A percentile compares a stretch with the other conserved stretches of the same genome.
Conservation (phyloP, 2,329 filamentous ascomycete genomes). For the Colletotrichum sp. region DNA sequence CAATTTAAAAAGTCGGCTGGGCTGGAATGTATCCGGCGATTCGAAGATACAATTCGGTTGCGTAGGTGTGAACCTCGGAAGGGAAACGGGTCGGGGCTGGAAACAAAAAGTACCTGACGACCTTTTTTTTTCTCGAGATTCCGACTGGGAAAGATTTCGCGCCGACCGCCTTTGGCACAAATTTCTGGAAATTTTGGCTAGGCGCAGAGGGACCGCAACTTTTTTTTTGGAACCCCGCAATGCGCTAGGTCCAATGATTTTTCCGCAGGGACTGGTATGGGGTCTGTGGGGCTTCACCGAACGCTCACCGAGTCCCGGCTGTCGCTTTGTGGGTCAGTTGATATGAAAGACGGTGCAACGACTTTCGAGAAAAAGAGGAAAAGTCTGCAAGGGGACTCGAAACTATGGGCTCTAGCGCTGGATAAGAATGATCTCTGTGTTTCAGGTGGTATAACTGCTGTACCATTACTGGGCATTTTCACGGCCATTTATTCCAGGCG, state of each 20-base stretch:
- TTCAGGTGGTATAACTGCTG: background rate
- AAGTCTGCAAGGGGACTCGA: background rate
- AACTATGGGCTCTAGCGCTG: background rate
- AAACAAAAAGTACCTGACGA: background rate
- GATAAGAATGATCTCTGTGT: background rate
- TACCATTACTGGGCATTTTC: background rate
- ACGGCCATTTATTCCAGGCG: background rate
- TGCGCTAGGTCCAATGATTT: slow-evolving; percentile 24
- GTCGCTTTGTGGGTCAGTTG: background rate
- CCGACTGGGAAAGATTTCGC: slow-evolving; percentile 18
- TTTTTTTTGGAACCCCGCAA: slow-evolving; percentile 27
- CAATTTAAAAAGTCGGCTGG: background rate
- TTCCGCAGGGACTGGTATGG: slow-evolving; percentile 19
- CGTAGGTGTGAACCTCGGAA: background rate
- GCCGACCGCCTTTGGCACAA: slow-evolving; percentile 22
- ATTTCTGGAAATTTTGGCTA: slow-evolving; percentile 21
- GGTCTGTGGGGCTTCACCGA: background rate
- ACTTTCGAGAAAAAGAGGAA: background rate
- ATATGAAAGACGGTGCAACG: background rate
- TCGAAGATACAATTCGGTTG: background rate
- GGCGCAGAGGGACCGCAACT: slow-evolving; percentile 13
- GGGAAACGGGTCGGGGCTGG: background rate
- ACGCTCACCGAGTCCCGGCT: background rate
- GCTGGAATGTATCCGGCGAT: background rate
- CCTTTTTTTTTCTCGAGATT: background rate